These are phyloP conservation scores for Tephrocybe sp. DNA, from an alignment of 768 basidiomycete species.

Conservation along the genomic window DNA sequence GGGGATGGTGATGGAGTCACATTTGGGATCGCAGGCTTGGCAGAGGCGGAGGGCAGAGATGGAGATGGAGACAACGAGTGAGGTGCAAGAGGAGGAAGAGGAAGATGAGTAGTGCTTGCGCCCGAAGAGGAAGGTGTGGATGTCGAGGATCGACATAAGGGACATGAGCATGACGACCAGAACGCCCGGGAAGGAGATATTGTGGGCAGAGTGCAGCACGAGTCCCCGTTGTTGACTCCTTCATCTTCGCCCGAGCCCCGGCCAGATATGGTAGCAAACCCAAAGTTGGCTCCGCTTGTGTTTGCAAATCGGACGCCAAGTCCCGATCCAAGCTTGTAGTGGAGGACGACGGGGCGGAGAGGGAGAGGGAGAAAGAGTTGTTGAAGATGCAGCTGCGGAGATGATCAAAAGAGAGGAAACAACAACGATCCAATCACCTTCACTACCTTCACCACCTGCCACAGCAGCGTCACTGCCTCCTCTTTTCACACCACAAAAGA, in stretches of 20 bases:
- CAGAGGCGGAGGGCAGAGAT: not conserved
- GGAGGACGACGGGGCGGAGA: not conserved
- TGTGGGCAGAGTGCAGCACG: not conserved
- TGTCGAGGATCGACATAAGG: no score
- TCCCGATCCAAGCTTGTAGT: conserved; percentile 13
- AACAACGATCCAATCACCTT: no score
- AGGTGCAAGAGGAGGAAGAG: conserved; percentile 12
- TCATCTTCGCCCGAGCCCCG: conserved; percentile 22
- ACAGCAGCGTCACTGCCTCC: not conserved
- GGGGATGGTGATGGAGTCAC: no score
- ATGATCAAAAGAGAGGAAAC: not conserved
- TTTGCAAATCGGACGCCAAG: conserved; percentile 28
- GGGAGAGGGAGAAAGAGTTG: conserved; percentile 3
- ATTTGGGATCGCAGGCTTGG: no score
- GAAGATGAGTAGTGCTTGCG: conserved; percentile 2
- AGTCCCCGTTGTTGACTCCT: conserved; percentile 14
- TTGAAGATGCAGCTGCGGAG: not conserved
- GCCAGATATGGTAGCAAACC: conserved; percentile 13
- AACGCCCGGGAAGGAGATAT: no score
- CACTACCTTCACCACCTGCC: not conserved
- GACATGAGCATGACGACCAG: conserved; percentile 45
- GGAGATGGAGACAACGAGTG: no score
- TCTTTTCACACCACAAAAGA: not conserved
- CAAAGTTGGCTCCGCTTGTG: conserved; percentile 12
- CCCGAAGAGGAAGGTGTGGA: conserved; percentile 12